Evolutionary conservation across 495 filamentous ascomycete species (phyloP), one percentile per base, ranked within the genome.

Genomic region (Penicillium taxi): DNA sequence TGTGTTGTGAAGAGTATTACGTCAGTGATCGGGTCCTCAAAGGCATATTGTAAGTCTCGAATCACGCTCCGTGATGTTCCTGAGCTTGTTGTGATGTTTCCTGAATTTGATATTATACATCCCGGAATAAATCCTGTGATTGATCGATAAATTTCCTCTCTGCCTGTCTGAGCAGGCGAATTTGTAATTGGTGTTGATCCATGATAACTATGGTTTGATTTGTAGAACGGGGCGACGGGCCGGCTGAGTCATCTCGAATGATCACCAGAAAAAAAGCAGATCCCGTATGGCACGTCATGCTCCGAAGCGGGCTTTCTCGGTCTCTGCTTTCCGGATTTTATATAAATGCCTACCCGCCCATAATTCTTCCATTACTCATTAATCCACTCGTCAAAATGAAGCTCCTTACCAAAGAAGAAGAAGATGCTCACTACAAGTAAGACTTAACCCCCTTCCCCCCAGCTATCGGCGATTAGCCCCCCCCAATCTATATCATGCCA

Each of bases 331-430:
- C 28, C 20, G 12, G 17, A 13, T 37, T 28, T 26, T 23, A 26
- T 24, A 33, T 44, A 55, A 38, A 50, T 33, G 26, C 15, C 26
- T 28, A 9, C 33, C 19, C 9, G 20, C 23, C 18, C 23, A 11
- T 15, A n/a, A 1, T 12, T 23, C 3, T 33, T 32, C 14, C 26
- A 32, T 27, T 16, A 42, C 21, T 16, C 17, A 29, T 18, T 28
- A 39, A 13, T 21, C 41, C 21, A 14, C 9, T 22, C 9, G 24
- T 30, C 54, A 74, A 35, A 26, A 96, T 96, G 90, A 96, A 96
- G 79, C 64, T 96, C 50, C 74, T 96, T 55, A 89, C 84, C 34
- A 87, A 87, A 53, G 87, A 94, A 77, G 86, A 96, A 70, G 88
- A 94, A 67, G 54, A 65, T 34, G 70, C 64, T 27, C 75, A 77